Conservation (phyloP, 2,329 filamentous ascomycete genomes). For the Tolypocladium inflatum region DNA sequence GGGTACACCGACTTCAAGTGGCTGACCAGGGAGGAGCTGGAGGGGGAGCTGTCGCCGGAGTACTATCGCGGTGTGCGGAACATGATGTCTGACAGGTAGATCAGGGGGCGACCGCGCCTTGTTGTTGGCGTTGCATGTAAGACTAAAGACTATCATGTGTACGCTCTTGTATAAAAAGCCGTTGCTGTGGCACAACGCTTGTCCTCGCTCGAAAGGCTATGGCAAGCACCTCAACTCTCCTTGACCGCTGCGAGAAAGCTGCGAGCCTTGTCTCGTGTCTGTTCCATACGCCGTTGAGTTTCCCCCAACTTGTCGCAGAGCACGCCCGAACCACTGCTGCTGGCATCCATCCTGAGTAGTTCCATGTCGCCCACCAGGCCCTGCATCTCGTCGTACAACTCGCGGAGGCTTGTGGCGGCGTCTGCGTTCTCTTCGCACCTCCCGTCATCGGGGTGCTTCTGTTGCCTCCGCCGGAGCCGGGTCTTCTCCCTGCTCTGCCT, state of each 20-base stretch:
- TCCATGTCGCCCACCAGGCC: neutral
- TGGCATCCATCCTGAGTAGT: neutral
- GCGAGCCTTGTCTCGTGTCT: neutral
- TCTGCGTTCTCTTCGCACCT: too few relatives aligned
- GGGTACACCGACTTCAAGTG: slow-evolving; percentile 81
- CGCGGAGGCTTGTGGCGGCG: too few relatives aligned
- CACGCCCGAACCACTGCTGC: neutral
- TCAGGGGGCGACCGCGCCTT: neutral
- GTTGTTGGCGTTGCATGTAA: slow-evolving; percentile 2
- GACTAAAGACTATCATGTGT: slow-evolving; percentile 6
- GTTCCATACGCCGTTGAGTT: neutral
- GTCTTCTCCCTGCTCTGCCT: too few relatives aligned
- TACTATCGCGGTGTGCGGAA: slow-evolving; percentile 73
- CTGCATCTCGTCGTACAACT: neutral
- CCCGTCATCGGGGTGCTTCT: too few relatives aligned
- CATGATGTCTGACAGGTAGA: slow-evolving; percentile 72
- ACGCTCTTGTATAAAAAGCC: neutral
- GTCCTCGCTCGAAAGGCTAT: neutral
- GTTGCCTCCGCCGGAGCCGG: too few relatives aligned
- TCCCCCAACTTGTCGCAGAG: neutral
- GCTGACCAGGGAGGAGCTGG: slow-evolving; percentile 82
- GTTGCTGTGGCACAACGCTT: neutral
- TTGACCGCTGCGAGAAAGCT: neutral
- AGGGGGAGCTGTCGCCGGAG: slow-evolving; percentile 50
- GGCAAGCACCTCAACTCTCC: neutral